Conservation (phyloP, 208 protist species). For the Leishmania martiniquensis region DNA sequence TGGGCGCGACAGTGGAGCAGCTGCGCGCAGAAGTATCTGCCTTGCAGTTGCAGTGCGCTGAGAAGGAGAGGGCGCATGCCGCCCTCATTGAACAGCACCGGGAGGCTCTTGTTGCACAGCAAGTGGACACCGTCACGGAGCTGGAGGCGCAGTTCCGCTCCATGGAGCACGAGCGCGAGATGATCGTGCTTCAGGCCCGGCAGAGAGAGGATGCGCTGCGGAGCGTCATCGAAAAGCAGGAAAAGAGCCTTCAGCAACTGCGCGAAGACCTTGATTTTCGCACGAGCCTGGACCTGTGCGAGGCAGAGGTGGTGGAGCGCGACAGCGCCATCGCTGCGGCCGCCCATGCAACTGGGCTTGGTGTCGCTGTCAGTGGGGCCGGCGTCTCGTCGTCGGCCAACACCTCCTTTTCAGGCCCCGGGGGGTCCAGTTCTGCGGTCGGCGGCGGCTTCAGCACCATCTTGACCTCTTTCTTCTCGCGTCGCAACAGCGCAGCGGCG, state of each 20-base stretch:
- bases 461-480: constrained; percentile 23
- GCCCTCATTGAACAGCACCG: constrained; percentile 1
- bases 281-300: constrained; percentile 46
- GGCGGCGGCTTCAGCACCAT: constrained; percentile 18
- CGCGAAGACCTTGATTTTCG: constrained; percentile 59
- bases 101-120: constrained; percentile 13
- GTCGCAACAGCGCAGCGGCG: not conserved
- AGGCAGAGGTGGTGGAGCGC: constrained; percentile 16
- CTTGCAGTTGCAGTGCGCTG: not conserved
- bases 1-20: not conserved
- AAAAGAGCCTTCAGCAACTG: constrained; percentile 35
- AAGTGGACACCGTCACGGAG: constrained; percentile 30
- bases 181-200: constrained; percentile 3
- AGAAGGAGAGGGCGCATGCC: not conserved
- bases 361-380: not conserved
- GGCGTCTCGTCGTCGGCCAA: not conserved
- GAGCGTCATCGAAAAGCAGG: constrained; percentile 16
- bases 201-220: constrained; percentile 36
- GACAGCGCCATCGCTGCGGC: not conserved
- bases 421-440: not conserved
- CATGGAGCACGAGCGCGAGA: constrained; percentile 28
- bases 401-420: constrained; percentile 5
- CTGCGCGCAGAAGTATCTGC: not conserved
- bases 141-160: constrained; percentile 26
- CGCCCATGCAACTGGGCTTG: no score